A percentile compares a stretch with the other conserved stretches of the same genome.
Conservation (phyloP, 352 stramenopile genomes). For the Globisporangium carolinianum region DNA sequence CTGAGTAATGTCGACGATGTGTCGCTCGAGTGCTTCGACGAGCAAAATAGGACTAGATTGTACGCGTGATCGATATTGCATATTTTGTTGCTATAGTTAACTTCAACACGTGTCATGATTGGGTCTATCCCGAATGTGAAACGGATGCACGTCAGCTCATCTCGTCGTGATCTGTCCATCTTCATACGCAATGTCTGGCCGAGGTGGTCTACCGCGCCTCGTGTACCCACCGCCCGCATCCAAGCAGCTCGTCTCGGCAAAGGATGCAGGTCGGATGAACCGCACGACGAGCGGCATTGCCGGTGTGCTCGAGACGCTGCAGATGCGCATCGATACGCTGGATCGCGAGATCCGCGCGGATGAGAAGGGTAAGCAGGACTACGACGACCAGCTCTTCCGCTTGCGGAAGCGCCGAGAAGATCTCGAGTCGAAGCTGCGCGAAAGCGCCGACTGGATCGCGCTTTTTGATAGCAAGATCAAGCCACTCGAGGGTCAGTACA, state of each 20-base stretch:
- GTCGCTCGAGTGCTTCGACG: no score
- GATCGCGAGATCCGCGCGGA: conserved; percentile 66
- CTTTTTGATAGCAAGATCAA: conserved; percentile 71
- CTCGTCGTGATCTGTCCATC: no score
- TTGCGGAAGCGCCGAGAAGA: conserved; percentile 45
- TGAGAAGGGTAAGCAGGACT: conserved; percentile 73
- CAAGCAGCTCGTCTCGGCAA: conserved; percentile 38
- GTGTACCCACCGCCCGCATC: conserved; percentile 32
- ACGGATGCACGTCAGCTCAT: no score
- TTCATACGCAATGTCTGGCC: background rate
- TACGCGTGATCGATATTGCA: no score
- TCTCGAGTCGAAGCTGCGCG: conserved; percentile 39
- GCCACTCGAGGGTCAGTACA: conserved; percentile 61
- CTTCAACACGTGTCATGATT: no score
- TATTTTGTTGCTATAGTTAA: no score
- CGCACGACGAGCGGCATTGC: conserved; percentile 62
- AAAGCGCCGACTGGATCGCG: conserved; percentile 52
- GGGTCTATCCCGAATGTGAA: no score
- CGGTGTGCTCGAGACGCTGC: conserved; percentile 48
- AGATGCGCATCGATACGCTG: conserved; percentile 53
- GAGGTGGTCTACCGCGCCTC: conserved; percentile 32
- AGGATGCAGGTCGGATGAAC: conserved; percentile 66
- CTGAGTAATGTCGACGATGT: no score
- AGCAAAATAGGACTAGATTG: no score
- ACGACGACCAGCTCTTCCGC: conserved; percentile 69